Conservation (phyloP, 495 filamentous ascomycete species). For the Barbatosphaeria neglecta region DNA sequence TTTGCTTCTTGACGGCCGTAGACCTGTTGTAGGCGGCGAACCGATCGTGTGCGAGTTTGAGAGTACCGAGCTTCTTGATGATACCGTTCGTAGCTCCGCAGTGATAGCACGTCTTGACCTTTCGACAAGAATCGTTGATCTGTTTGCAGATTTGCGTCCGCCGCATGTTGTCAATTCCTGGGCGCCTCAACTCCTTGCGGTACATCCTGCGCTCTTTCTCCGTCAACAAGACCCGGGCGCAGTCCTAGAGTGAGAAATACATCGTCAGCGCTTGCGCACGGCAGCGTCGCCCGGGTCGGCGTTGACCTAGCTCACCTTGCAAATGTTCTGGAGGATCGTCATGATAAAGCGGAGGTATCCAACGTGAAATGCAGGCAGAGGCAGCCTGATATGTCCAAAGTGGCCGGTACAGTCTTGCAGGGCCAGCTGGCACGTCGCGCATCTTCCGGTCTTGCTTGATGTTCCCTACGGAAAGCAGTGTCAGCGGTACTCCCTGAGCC, state of each 20-base stretch:
- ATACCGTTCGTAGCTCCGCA: constrained; percentile 76
- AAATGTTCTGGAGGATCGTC: constrained; percentile 80
- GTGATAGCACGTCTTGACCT: constrained; percentile 61
- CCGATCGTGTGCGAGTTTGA: constrained; percentile 91
- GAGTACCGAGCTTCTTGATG: constrained; percentile 73
- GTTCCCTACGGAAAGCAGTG: constrained; percentile 42
- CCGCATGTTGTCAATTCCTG: constrained; percentile 75
- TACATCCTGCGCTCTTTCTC: constrained; percentile 62
- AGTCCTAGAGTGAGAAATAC: constrained; percentile 31
- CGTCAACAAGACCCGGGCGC: constrained; percentile 63
- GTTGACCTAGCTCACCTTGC: constrained; percentile 44
- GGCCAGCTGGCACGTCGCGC: constrained; percentile 69
- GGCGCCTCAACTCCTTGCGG: constrained; percentile 65
- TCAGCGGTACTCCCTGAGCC: too few species aligned
- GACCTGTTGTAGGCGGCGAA: constrained; percentile 79
- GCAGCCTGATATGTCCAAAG: constrained; percentile 83
- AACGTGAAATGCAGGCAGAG: constrained; percentile 86
- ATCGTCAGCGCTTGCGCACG: not conserved
- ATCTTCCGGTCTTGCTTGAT: constrained; percentile 60
- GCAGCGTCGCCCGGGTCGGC: too few species aligned
- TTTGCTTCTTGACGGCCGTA: constrained; percentile 68
- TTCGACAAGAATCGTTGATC: constrained; percentile 78
- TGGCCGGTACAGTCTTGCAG: constrained; percentile 82
- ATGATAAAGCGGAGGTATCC: constrained; percentile 90
- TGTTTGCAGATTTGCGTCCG: constrained; percentile 70